These are phyloP conservation scores for Arthroderma uncinatum DNA, from an alignment of 2,329 filamentous ascomycete genomes.

Conservation along the genomic window DNA sequence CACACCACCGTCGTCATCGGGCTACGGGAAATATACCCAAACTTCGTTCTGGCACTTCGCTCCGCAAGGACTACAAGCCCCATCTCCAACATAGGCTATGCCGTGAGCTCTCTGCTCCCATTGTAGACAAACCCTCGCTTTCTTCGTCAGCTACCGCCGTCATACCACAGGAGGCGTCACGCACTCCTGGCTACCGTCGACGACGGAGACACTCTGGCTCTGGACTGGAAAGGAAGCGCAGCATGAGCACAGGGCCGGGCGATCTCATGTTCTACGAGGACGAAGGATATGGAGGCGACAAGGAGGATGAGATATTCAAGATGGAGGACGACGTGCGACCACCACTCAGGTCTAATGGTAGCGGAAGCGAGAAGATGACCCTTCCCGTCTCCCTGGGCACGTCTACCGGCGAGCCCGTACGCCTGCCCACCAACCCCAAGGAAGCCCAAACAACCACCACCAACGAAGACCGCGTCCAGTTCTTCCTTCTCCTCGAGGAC, in stretches of 20 bases:
- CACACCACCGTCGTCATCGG: conserved; percentile 55
- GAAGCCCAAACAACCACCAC: conserved; percentile 48
- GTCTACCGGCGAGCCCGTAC: conserved; percentile 20
- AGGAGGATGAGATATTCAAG: conserved; percentile 57
- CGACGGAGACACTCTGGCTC: conserved; percentile 75
- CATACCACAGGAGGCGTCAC: conserved; percentile 26
- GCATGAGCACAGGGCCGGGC: conserved; percentile 60
- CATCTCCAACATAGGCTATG: background rate
- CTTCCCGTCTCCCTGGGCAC: conserved; percentile 14
- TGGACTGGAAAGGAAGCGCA: conserved; percentile 63
- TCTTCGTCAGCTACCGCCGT: conserved; percentile 18
- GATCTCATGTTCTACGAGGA: conserved; percentile 84
- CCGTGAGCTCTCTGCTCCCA: background rate
- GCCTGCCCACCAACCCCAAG: conserved; percentile 59
- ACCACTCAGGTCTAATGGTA: background rate
- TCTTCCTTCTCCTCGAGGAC: conserved; percentile 87
- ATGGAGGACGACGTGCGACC: conserved; percentile 47
- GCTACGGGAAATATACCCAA: conserved; percentile 55
- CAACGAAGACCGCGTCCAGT: conserved; percentile 59
- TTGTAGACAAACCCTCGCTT: conserved; percentile 6
- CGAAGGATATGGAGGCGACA: conserved; percentile 71
- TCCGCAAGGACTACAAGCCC: background rate
- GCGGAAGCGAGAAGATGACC: conserved; percentile 7
- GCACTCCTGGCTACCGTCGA: conserved; percentile 15
- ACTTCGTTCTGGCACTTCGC: conserved; percentile 24